Base-by-base conservation (phyloP, 164 flowering plant species). In the Vitis riparia region DNA sequence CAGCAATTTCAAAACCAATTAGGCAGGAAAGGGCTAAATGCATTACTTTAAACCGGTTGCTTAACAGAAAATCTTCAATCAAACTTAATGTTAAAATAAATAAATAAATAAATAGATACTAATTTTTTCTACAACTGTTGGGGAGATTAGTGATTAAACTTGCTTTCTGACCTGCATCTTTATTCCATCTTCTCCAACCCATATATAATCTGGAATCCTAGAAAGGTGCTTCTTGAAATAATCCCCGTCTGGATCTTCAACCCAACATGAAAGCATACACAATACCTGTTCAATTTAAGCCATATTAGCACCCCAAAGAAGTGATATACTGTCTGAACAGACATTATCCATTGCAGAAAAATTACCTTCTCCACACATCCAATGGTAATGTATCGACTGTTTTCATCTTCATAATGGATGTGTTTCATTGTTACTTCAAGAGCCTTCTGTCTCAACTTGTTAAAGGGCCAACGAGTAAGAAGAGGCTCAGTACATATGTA, bases 261-360 rank as follows among this genome's bases (percentile, higher is more conserved):
- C 84, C 89, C 87, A 85, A 57, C 89, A 85, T 67, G 84, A 80
- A 62, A 85, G 87, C 89, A 85, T 85, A 68, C 79, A 81, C 12
- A 83, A 32, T 13, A 73, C 83, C 84, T 81, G 30, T 19, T 10
- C 8, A 51, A 6, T 32, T 32, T 32, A 32, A 32, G 44, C 44
- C 44, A 32, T 32, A 32, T 32, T 32, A 32, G 44, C 4, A 32
- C 59, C 37, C 47, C 50, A 51, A 60, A 30, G 5, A 59, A 10
- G 53, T 12, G 50, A 27, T 32, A 6, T 19, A 11, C 9, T 9
- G 48, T 14, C 29, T 15, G 44, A 58, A 29, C 11, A 19, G 13
- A 16, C 37, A 32, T 32, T 32, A 32, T 32, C 44, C 44, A 32
- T 6, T 32, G 44, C 5, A 3, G 7, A 32, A 32, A 32, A 9